A percentile compares a stretch with the other conserved stretches of the same genome.
Evolutionary conservation across 1,139 yeast genomes (phyloP).

Genomic region (Casaregolazyma suthepensis): DNA sequence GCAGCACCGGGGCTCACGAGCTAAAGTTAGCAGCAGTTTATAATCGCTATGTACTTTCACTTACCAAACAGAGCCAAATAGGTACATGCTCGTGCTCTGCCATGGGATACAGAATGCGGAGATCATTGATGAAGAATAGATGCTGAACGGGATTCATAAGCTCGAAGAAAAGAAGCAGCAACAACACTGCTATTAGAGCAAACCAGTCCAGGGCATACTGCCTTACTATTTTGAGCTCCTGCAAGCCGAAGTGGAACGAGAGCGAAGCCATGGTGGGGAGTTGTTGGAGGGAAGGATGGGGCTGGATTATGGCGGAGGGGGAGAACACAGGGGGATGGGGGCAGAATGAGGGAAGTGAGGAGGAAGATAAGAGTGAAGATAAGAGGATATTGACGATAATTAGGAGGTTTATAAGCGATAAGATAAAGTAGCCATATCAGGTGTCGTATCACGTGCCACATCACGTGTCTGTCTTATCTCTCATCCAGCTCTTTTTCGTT

Average conservation of each 20-base stretch:
- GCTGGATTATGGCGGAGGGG: neutral
- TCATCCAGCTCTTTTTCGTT: too few relatives aligned
- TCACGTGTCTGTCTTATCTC: neutral
- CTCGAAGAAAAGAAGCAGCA: constrained; percentile 22
- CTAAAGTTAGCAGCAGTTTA: neutral
- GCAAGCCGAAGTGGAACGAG: constrained; percentile 3
- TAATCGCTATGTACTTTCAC: constrained; percentile 15
- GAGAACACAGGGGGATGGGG: too few relatives aligned
- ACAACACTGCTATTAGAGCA: constrained; percentile 18
- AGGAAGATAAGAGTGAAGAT: too few relatives aligned
- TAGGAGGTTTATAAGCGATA: neutral
- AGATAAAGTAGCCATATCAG: neutral
- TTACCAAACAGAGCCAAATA: constrained; percentile 28
- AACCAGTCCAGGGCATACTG: constrained; percentile 23
- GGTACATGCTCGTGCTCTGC: constrained; percentile 47
- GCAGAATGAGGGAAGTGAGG: too few relatives aligned
- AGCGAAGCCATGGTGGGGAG: constrained; percentile 2
- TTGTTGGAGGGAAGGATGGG: neutral
- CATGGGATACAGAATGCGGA: constrained; percentile 47
- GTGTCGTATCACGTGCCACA: neutral
- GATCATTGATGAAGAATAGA: constrained; percentile 29
- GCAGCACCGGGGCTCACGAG: constrained; percentile 2
- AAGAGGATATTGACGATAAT: too few relatives aligned
- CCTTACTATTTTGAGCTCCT: constrained; percentile 8
- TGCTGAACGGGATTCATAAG: constrained; percentile 27